Evolutionary conservation across 345 rosid species (phyloP).

Genomic region (Citrus hindsii): DNA sequence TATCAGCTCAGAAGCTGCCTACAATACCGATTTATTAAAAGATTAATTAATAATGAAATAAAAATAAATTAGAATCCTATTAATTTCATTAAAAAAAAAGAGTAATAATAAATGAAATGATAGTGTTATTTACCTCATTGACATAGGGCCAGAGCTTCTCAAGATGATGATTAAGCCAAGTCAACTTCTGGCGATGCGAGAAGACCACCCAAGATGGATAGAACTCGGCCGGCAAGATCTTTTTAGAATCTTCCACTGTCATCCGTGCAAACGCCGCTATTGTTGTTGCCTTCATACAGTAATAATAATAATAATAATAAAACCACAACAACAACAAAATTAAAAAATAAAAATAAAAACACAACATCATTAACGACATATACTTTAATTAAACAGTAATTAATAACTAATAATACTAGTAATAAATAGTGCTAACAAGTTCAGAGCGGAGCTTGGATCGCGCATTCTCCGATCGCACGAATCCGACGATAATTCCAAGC

Average conservation of each 20-base stretch:
- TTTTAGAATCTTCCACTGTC: slow-evolving; percentile 91
- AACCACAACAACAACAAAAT: too few relatives aligned
- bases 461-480: slow-evolving; percentile 71
- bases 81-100: background rate
- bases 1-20: slow-evolving; percentile 98
- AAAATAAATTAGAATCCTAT: background rate
- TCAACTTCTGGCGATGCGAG: slow-evolving; percentile 91
- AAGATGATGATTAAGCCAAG: slow-evolving; percentile 86
- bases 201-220: slow-evolving; percentile 99
- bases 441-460: slow-evolving; percentile 82
- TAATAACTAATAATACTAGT: background rate
- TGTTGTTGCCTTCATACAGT: slow-evolving; percentile 58
- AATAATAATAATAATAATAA: background rate
- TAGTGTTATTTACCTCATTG: slow-evolving; percentile 33
- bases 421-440: slow-evolving; percentile 49
- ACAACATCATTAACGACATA: background rate
- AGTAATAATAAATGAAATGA: slow-evolving; percentile 12
- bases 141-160: slow-evolving; percentile 98
- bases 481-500: slow-evolving; percentile 61
- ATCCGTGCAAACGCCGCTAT: slow-evolving; percentile 94
- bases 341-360: background rate
- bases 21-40: background rate
- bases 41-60: background rate
- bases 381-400: too few relatives aligned
- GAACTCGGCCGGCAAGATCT: slow-evolving; percentile 70